phyloP scores from a whole-genome alignment of 768 basidiomycete species.

The Brasilioporus rufonigricans region DNA sequence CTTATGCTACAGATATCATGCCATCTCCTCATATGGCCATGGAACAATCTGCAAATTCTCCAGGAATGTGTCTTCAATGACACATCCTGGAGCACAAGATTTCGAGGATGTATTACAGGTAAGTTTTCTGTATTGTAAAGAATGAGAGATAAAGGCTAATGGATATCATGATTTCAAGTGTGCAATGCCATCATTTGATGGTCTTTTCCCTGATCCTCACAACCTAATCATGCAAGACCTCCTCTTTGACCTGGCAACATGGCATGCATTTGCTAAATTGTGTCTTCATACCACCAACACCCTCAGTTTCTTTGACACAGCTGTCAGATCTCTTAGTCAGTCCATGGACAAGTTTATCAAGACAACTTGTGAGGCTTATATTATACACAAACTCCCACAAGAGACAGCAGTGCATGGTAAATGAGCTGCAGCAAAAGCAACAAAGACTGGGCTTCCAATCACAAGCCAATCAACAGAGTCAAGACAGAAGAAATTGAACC shows the following conservation, averaged over 20 bases:
- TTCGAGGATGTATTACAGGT: conserved; percentile 35
- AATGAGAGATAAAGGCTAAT: neutral
- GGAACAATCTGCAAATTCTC: neutral
- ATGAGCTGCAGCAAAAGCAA: neutral
- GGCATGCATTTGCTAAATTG: conserved; percentile 1
- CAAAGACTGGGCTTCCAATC: neutral
- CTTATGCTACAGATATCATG: neutral
- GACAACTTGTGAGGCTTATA: neutral
- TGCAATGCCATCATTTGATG: conserved; percentile 2
- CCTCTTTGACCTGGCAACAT: neutral
- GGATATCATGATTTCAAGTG: conserved; percentile 10
- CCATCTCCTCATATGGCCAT: neutral
- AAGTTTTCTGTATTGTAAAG: too few species aligned
- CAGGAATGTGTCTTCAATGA: conserved; percentile 34
- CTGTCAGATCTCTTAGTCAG: neutral
- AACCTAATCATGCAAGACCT: neutral
- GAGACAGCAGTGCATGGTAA: neutral
- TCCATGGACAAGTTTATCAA: neutral
- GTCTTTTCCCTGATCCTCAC: neutral
- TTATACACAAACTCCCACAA: neutral
- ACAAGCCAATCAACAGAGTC: neutral
- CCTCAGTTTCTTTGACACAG: neutral
- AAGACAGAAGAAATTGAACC: neutral
- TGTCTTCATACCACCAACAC: neutral
- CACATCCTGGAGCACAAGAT: conserved; percentile 35